These are phyloP conservation scores for Exophiala alcalophila DNA, from an alignment of 2,329 filamentous ascomycete genomes.

Conservation along the genomic window DNA sequence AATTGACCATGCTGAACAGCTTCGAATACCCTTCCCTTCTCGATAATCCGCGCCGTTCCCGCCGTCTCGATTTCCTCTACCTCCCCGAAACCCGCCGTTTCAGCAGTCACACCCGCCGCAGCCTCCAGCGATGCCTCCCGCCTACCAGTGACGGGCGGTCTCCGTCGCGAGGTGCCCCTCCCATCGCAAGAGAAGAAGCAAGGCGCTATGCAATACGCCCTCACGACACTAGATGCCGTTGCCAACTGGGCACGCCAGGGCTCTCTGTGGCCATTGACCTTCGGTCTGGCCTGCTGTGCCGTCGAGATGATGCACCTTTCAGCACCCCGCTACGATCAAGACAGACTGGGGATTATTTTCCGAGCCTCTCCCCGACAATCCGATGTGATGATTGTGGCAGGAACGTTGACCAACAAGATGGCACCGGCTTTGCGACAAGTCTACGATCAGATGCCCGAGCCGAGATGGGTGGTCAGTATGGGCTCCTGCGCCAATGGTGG, in stretches of 20 bases:
- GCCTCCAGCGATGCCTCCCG: conserved; percentile 35
- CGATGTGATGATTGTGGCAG: conserved; percentile 91
- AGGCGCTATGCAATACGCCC: conserved; percentile 52
- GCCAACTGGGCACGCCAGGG: conserved; percentile 81
- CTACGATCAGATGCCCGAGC: conserved; percentile 94
- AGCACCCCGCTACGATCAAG: conserved; percentile 83
- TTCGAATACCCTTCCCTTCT: conserved; percentile 31
- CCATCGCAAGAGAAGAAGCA: conserved; percentile 51
- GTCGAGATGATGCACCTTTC: conserved; percentile 92
- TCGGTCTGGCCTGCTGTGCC: conserved; percentile 83
- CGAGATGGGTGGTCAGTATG: conserved; percentile 83
- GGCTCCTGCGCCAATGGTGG: conserved; percentile 81
- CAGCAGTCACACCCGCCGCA: conserved; percentile 40
- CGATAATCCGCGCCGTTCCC: conserved; percentile 37
- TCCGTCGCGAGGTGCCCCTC: conserved; percentile 48
- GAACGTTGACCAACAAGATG: conserved; percentile 96
- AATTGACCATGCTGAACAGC: conserved; percentile 23
- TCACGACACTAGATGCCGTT: conserved; percentile 59
- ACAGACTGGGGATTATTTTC: conserved; percentile 86
- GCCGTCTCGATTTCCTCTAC: conserved; percentile 42
- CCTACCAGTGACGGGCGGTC: conserved; percentile 39
- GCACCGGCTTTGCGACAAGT: conserved; percentile 83
- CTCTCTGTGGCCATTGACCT: conserved; percentile 85
- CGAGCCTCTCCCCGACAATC: conserved; percentile 82
- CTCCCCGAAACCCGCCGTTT: conserved; percentile 42